Conservation (phyloP, 2,329 filamentous ascomycete species). For the Alternaria angustiovoidea region DNA sequence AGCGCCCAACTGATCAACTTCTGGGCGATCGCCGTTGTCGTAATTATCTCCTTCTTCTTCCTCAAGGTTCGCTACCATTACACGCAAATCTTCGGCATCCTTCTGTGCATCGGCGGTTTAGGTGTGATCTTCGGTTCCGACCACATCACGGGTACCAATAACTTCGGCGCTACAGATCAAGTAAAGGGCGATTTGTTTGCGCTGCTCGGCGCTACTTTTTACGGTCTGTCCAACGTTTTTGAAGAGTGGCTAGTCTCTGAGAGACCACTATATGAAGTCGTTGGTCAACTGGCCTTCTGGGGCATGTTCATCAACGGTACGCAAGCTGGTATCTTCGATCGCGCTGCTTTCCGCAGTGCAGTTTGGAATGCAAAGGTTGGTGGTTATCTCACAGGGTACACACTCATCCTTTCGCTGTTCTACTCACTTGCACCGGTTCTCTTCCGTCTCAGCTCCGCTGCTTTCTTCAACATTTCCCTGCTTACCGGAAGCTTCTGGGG, state of each 20-base stretch:
- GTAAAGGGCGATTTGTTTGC: constrained; percentile 94
- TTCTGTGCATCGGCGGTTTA: constrained; percentile 90
- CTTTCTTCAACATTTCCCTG: constrained; percentile 95
- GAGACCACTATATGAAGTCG: constrained; percentile 88
- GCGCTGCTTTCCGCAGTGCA: constrained; percentile 67
- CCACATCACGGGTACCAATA: constrained; percentile 79
- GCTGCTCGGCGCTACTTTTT: constrained; percentile 85
- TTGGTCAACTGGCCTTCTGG: constrained; percentile 89
- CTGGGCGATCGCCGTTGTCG: constrained; percentile 95
- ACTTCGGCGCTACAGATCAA: constrained; percentile 71
- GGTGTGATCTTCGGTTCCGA: constrained; percentile 87
- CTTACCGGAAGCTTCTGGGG: constrained; percentile 98
- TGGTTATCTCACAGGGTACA: constrained; percentile 91
- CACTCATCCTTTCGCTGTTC: constrained; percentile 81
- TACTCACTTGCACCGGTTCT: constrained; percentile 88
- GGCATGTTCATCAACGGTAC: constrained; percentile 90
- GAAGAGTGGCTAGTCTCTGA: constrained; percentile 94
- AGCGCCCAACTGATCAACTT: constrained; percentile 97
- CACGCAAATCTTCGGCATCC: constrained; percentile 84
- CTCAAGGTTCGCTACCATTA: constrained; percentile 89
- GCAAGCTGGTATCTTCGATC: constrained; percentile 92
- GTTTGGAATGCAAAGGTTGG: constrained; percentile 63
- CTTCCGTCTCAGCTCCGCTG: constrained; percentile 87
- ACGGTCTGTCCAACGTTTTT: constrained; percentile 88
- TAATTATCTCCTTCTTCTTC: constrained; percentile 81